Conservation (phyloP, 78 protist species). For the Tieghemostelium lacteum region DNA sequence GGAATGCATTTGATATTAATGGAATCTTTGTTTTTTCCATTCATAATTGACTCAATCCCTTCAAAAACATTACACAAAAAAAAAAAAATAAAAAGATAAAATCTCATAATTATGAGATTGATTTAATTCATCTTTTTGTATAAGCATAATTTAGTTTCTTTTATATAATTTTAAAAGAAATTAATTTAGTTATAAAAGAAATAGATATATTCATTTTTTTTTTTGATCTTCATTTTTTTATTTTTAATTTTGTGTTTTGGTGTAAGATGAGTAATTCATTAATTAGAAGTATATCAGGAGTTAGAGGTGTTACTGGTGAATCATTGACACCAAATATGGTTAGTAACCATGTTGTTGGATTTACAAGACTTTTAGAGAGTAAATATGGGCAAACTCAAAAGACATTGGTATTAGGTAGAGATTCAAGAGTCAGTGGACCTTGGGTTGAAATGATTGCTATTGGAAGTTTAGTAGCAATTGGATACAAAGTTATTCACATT, state of each 20-base stretch:
- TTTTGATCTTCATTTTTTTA: background rate
- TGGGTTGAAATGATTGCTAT: constrained; percentile 65
- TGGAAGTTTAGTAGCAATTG: constrained; percentile 54
- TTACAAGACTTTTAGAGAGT: constrained; percentile 39
- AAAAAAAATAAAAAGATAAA: no score
- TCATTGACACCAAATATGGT: constrained; percentile 77
- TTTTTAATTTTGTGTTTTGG: background rate
- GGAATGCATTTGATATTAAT: no score
- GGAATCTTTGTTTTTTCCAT: no score
- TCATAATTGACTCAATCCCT: no score
- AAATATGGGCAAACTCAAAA: constrained; percentile 33
- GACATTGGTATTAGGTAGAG: constrained; percentile 87
- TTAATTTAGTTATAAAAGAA: background rate
- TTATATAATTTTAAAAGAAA: no score
- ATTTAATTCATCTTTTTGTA: no score
- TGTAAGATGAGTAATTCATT: constrained; percentile 72
- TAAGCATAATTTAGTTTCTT: no score
- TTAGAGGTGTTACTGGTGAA: constrained; percentile 89
- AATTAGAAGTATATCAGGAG: constrained; percentile 87
- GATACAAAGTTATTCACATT: constrained; percentile 73
- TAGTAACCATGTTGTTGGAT: constrained; percentile 70
- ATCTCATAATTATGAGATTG: no score
- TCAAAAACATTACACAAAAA: no score
- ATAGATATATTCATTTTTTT: background rate
- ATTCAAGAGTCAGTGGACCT: constrained; percentile 89